A percentile compares a stretch with the other conserved stretches of the same genome.
Conservation (phyloP, 805 yeast species). For the Candida nitratophila region DNA sequence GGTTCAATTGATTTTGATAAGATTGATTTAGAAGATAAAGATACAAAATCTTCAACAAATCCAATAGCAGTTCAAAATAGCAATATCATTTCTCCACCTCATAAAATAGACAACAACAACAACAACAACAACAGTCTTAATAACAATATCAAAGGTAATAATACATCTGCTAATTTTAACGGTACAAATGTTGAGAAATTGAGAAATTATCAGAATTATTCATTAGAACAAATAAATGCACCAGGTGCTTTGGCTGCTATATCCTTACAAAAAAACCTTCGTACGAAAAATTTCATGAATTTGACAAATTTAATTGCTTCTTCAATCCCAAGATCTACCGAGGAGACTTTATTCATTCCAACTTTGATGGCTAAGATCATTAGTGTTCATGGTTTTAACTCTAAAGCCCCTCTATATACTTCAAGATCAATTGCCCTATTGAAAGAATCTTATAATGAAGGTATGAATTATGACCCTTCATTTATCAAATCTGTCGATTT, state of each 20-base stretch:
- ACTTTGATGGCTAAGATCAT: constrained; percentile 63
- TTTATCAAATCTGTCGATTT: constrained; percentile 31
- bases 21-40: constrained; percentile 43
- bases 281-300: constrained; percentile 37
- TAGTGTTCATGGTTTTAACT: constrained; percentile 62
- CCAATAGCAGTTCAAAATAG: not conserved
- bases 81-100: too few relatives aligned
- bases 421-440: constrained; percentile 66
- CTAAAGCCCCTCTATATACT: constrained; percentile 62
- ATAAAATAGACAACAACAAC: too few relatives aligned
- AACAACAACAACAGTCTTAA: too few relatives aligned
- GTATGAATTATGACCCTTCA: constrained; percentile 14
- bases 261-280: constrained; percentile 37
- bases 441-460: constrained; percentile 40
- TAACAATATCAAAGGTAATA: too few relatives aligned
- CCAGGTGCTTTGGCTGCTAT: constrained; percentile 73
- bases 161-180: constrained; percentile 4
- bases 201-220: constrained; percentile 24
- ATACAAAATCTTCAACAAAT: constrained; percentile 1
- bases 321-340: constrained; percentile 70
- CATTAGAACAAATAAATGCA: constrained; percentile 62
- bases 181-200: constrained; percentile 16
- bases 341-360: constrained; percentile 70
- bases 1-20: constrained; percentile 46
- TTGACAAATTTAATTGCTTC: constrained; percentile 58